Base-by-base conservation (phyloP, 148 eudicot species). In the Vaccinium darrowii region DNA sequence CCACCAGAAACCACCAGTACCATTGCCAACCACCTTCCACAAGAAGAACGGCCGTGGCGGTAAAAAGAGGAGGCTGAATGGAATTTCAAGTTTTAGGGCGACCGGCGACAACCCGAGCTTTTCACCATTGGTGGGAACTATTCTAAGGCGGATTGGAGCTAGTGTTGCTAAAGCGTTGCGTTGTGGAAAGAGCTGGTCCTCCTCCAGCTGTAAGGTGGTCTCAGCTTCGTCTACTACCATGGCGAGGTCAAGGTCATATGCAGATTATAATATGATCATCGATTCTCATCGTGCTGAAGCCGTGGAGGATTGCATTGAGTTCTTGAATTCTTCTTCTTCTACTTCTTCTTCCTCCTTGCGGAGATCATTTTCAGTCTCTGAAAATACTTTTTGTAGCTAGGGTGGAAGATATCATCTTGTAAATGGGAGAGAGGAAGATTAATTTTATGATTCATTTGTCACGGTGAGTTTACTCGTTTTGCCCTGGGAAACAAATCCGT, bases 231-330 rank as follows among this genome's bases (percentile, higher is more conserved):
- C 90, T 1, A 84, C 82, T 36, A 36, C 39, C 21, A 82, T 92
- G 72, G 86, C 73, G 27, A 88, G 92, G 80, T 92, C 94, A 15
- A 62, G 88, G 4, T 92, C 94, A 11, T 91, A 87, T 49, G 90
- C 88, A 3, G 88, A 89, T 15, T 12, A 12, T 36, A 36, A 36
- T 36, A 36, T 36, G 18, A 79, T 88, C 0, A 82, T 88, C 39
- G 92, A 92, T 84, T 89, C 91, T 15, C 92, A 91, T 53, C 86
- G 89, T 76, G 94, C 93, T 19, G 92, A 92, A 88, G 93, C 93
- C 50, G 84, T 92, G 8, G 90, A 88, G 79, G 94, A 91, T 53
- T 92, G 93, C 72, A 92, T 92, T 54, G 91, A 92, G 86, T 92
- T 92, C 88, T 88, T 92, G 82, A 90, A 92, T 58, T 88, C 88